Conservation (phyloP, 176 grass and related monocot genomes). For the Eleusine indica region DNA sequence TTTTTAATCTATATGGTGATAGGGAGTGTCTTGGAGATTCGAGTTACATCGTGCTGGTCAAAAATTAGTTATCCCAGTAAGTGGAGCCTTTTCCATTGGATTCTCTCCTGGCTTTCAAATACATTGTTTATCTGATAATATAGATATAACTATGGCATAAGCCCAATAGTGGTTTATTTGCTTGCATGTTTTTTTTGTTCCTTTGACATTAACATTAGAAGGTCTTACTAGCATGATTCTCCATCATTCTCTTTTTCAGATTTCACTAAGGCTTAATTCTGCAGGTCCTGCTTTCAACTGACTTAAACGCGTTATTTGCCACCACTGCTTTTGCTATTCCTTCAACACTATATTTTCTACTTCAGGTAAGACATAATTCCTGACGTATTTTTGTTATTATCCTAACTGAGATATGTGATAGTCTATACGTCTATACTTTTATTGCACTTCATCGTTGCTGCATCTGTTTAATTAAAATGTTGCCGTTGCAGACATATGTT, state of each 20-base stretch:
- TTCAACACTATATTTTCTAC: constrained; percentile 92
- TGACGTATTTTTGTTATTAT: constrained; percentile 33
- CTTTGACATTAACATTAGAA: constrained; percentile 15
- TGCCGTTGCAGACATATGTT: constrained; percentile 68
- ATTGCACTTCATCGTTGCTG: constrained; percentile 35
- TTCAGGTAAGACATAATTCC: constrained; percentile 68
- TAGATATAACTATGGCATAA: constrained; percentile 11
- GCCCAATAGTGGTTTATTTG: constrained; percentile 11
- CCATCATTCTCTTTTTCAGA: constrained; percentile 33
- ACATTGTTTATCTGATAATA: constrained; percentile 28
- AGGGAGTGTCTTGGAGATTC: constrained; percentile 96
- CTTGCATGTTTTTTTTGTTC: constrained; percentile 10
- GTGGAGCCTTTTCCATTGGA: constrained; percentile 40
- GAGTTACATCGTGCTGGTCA: constrained; percentile 87
- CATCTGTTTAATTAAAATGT: constrained; percentile 33
- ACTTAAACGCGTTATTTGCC: constrained; percentile 70
- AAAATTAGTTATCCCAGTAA: constrained; percentile 93
- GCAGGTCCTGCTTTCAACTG: constrained; percentile 85
- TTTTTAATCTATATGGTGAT: constrained; percentile 26
- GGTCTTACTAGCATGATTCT: constrained; percentile 11
- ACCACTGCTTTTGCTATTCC: constrained; percentile 84
- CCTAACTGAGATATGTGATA: constrained; percentile 23
- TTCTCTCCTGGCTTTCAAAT: constrained; percentile 17
- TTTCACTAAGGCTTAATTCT: constrained; percentile 42
- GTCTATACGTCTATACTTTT: constrained; percentile 13